Percentiles rank a stretch among this genome's conserved stretches.
These are phyloP conservation scores for Yarrowia alimentaria DNA, from an alignment of 805 yeast species.

Conservation along the genomic window DNA sequence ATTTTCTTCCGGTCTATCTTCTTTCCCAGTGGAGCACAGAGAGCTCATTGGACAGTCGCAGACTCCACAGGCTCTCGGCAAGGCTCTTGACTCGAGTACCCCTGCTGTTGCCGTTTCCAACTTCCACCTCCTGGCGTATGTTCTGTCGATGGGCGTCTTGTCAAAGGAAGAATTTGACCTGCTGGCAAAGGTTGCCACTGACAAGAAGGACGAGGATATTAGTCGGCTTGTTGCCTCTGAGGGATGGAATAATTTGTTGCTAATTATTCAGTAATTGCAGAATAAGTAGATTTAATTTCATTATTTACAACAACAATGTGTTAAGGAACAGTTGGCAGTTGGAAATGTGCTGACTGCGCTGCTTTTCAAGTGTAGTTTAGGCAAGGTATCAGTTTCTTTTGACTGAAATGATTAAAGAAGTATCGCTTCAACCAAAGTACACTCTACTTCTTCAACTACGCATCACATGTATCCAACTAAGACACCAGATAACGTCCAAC, in stretches of 20 bases:
- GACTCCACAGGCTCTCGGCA: slow-evolving; percentile 31
- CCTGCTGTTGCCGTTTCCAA: slow-evolving; percentile 52
- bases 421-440: too few species aligned
- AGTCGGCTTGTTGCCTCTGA: slow-evolving; percentile 57
- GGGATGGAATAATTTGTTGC: slow-evolving; percentile 80
- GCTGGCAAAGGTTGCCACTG: slow-evolving; percentile 50
- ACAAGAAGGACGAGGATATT: slow-evolving; percentile 46
- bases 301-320: not conserved
- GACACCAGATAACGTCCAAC: too few species aligned
- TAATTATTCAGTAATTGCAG: slow-evolving; percentile 44
- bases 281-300: not conserved
- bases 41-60: slow-evolving; percentile 72
- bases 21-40: slow-evolving; percentile 78
- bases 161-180: slow-evolving; percentile 53
- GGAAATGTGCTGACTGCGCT: too few species aligned
- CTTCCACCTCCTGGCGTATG: slow-evolving; percentile 70
- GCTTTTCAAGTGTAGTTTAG: too few species aligned
- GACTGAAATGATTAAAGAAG: too few species aligned
- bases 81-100: slow-evolving; percentile 32
- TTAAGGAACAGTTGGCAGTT: too few species aligned
- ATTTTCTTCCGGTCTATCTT: slow-evolving; percentile 44
- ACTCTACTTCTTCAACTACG: too few species aligned
- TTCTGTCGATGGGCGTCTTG: slow-evolving; percentile 57
- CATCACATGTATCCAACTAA: too few species aligned
- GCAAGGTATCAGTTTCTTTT: too few species aligned